Conservation (phyloP, 495 filamentous ascomycete genomes). For the Neurospora hispaniola region DNA sequence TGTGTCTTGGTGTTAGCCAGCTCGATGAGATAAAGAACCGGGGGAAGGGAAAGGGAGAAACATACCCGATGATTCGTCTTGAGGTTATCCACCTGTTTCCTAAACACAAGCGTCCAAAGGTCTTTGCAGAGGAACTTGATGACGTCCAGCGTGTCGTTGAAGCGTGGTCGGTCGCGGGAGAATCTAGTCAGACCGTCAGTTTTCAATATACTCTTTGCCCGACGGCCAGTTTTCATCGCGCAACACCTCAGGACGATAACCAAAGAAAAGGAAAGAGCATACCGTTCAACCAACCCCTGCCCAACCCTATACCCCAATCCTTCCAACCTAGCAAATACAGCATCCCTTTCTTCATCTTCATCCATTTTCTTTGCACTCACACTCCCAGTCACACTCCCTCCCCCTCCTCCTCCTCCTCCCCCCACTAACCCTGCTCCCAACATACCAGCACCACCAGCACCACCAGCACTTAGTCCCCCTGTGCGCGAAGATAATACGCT, state of each 20-base stretch:
- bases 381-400: conserved; percentile 1
- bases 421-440: background rate
- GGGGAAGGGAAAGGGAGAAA: background rate
- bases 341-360: conserved; percentile 72
- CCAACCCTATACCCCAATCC: conserved; percentile 83
- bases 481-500: background rate
- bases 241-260: background rate
- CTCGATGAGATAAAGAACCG: background rate
- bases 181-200: conserved; percentile 44
- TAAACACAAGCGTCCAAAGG: conserved; percentile 84
- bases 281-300: conserved; percentile 87
- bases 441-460: background rate
- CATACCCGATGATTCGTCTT: conserved; percentile 92
- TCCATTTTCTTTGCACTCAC: conserved; percentile 25
- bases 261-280: conserved; percentile 16
- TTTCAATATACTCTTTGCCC: background rate
- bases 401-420: background rate
- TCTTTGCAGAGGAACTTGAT: conserved; percentile 99
- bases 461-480: background rate
- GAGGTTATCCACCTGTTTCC: conserved; percentile 95
- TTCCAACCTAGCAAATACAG: conserved; percentile 78
- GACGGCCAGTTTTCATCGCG: background rate
- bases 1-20: background rate
- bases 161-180: conserved; percentile 75
- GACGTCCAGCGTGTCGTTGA: conserved; percentile 75